phyloP scores from a whole-genome alignment of 2,329 filamentous ascomycete species.

The Geosmithia morbida region DNA sequence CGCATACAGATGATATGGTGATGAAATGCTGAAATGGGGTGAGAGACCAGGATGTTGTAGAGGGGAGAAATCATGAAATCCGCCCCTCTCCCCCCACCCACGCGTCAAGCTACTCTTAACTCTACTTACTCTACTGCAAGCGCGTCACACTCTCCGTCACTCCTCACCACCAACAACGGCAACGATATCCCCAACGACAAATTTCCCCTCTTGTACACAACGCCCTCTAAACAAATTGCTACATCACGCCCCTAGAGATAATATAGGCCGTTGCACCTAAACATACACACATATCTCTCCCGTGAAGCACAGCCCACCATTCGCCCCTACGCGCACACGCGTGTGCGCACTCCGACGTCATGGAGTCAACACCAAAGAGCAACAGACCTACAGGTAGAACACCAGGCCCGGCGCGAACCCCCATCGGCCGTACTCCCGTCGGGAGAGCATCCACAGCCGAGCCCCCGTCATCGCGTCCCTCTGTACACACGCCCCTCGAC shows the following conservation, averaged over 20 bases:
- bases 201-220: neutral
- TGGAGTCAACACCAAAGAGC: conserved; percentile 1
- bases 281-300: neutral
- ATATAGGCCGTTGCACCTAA: neutral
- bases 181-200: neutral
- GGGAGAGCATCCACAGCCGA: conserved; percentile 16
- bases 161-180: neutral
- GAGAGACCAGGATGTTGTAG: neutral
- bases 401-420: neutral
- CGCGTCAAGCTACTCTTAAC: neutral
- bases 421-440: conserved; percentile 9
- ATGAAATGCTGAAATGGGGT: neutral
- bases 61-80: neutral
- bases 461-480: conserved; percentile 22
- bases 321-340: neutral
- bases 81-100: neutral
- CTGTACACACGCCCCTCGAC: conserved; percentile 28
- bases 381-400: neutral
- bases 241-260: neutral
- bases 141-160: neutral
- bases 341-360: neutral
- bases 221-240: neutral
- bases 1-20: neutral
- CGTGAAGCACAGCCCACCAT: neutral
- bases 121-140: neutral